Base-by-base conservation (phyloP, 1,284 basidiomycete species). In the Coriolopsis trogii region DNA sequence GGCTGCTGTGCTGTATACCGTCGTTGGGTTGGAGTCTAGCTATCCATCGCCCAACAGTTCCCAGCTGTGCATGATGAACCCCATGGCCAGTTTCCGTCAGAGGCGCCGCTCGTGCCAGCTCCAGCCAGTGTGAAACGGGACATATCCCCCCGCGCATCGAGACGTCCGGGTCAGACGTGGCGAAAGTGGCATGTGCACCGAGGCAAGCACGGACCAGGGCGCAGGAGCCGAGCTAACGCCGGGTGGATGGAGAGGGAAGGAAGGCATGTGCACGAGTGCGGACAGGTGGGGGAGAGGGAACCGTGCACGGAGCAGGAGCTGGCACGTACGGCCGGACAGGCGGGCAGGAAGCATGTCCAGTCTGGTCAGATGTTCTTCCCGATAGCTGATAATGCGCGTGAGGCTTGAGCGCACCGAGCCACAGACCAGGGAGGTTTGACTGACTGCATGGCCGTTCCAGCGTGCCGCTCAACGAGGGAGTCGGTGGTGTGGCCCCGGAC, bases 361-460 rank as follows among this genome's bases (percentile, higher is more conserved):
- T 39, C 41, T 30, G 55, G 55, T 56, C 55, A 56, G 50, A 52
- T 56, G 50, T 29, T 43, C 53, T 37, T 15, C 30, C 26, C 46
- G 54, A 51, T 51, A 47, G 50, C 33, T 38, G 41, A 43, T 46
- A 25, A 30, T 48, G 41, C 49, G 45, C 39, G 41, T 36, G 41
- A 18, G 39, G 34, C 23, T 25, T n/a, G 28, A 21, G 29, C n/a
- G 16, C 29, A 31, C 25, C 43, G 36, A 40, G 43, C 25, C 30
- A 8, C 6, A 25, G 21, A n/a, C 6, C 39, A 34, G 21, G 10
- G 39, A 33, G 48, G 40, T 20, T 25, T n/a, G 15, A 26, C 25
- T 26, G 20, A n/a, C 5, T 28, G 40, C 33, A 38, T 29, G 37
- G 29, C 28, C 13, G 40, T 42, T 36, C 25, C 41, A 43, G 47